Evolutionary conservation across 371 early-diverging fungal genomes (phyloP).

Genomic region (Capillidium heterosporum): DNA sequence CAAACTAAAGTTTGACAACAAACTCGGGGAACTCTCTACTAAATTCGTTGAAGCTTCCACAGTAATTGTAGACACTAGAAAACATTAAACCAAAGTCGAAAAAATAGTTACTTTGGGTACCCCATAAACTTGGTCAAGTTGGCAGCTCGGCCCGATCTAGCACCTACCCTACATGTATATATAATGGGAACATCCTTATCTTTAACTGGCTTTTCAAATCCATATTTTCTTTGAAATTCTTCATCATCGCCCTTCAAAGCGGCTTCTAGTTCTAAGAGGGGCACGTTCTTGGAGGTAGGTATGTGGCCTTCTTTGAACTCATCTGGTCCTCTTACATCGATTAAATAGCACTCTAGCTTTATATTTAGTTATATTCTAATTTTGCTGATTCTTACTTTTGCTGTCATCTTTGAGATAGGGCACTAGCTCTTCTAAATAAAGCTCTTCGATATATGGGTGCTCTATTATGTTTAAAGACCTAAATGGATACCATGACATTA

Average conservation of each 20-base stretch:
- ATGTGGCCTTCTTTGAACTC: conserved; percentile 25
- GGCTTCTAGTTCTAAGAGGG: conserved; percentile 21
- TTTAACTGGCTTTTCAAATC: conserved; percentile 13
- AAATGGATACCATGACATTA: too few species aligned
- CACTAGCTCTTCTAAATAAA: too few species aligned
- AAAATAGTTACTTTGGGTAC: not conserved
- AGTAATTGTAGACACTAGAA: conserved; percentile 20
- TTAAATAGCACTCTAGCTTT: conserved; percentile 15
- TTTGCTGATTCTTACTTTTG: too few species aligned
- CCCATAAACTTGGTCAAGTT: conserved; percentile 17
- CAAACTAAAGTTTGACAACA: too few species aligned
- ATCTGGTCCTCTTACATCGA: conserved; percentile 27
- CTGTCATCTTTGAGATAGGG: too few species aligned
- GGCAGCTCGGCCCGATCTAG: conserved; percentile 23
- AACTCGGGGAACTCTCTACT: not conserved
- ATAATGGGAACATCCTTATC: conserved; percentile 17
- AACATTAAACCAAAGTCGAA: not conserved
- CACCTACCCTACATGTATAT: conserved; percentile 30
- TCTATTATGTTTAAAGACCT: too few species aligned
- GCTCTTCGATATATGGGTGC: too few species aligned
- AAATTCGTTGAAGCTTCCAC: conserved; percentile 32
- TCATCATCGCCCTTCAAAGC: conserved; percentile 21
- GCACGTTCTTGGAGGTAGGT: conserved; percentile 28
- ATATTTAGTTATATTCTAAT: too few species aligned
- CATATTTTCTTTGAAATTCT: conserved; percentile 16